Percentiles rank a stretch among this genome's conserved stretches.
phyloP scores from a whole-genome alignment of 2,329 filamentous ascomycete genomes.

The Colletotrichum sp. region DNA sequence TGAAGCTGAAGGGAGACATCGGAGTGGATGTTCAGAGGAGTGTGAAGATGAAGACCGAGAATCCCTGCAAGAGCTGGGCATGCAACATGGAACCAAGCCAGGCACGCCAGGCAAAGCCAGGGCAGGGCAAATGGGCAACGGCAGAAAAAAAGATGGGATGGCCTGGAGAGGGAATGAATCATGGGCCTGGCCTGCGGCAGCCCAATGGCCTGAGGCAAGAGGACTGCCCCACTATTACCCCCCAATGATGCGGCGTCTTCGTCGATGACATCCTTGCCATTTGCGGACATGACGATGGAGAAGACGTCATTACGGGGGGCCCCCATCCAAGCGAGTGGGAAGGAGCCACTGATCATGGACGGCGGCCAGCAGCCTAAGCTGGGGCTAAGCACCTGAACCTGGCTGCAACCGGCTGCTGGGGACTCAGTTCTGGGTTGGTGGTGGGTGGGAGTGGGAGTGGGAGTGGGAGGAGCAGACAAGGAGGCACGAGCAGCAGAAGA shows the following conservation, averaged over 20 bases:
- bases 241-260: neutral
- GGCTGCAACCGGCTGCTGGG: neutral
- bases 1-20: neutral
- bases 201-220: slow-evolving; percentile 3
- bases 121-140: neutral
- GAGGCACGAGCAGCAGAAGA: neutral
- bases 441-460: neutral
- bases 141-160: neutral
- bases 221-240: neutral
- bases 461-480: neutral
- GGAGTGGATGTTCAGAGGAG: neutral
- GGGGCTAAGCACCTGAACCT: neutral
- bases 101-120: neutral
- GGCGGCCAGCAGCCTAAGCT: neutral
- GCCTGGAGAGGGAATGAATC: neutral
- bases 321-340: slow-evolving; percentile 15
- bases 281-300: slow-evolving; percentile 8
- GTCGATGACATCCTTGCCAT: neutral
- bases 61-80: neutral
- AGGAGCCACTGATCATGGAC: neutral
- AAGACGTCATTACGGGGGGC: slow-evolving; percentile 15
- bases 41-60: neutral
- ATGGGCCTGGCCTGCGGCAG: neutral
- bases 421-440: neutral
- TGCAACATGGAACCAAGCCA: neutral